phyloP scores from a whole-genome alignment of 306 rosid genomes.

The Biancaea sappan region DNA sequence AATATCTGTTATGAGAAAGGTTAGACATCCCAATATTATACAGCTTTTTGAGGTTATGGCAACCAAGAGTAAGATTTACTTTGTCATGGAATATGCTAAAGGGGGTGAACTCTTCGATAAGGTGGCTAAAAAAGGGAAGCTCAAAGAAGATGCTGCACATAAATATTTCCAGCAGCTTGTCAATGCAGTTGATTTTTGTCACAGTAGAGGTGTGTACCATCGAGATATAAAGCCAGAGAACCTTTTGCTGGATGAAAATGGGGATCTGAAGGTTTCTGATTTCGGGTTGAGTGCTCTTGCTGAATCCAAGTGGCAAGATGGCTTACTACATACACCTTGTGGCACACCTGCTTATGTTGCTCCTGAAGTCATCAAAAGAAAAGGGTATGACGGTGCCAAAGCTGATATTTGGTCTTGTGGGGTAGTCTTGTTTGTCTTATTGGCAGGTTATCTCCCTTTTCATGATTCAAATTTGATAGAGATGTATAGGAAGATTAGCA shows the following conservation, averaged over 20 bases:
- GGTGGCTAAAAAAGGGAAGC: slow-evolving; percentile 70
- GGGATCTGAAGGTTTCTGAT: slow-evolving; percentile 81
- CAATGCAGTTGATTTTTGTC: slow-evolving; percentile 83
- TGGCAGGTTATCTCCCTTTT: slow-evolving; percentile 91
- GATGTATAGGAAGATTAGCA: slow-evolving; percentile 84
- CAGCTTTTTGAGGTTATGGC: slow-evolving; percentile 91
- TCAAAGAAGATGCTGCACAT: slow-evolving; percentile 71
- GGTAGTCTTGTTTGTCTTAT: slow-evolving; percentile 73
- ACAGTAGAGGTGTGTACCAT: slow-evolving; percentile 89
- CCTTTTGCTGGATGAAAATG: slow-evolving; percentile 77
- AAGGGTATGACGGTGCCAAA: slow-evolving; percentile 90
- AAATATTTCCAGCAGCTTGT: slow-evolving; percentile 77
- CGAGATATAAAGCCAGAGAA: slow-evolving; percentile 93
- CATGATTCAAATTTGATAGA: slow-evolving; percentile 81
- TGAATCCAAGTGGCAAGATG: slow-evolving; percentile 62
- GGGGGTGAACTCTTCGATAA: slow-evolving; percentile 89
- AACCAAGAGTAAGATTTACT: slow-evolving; percentile 82
- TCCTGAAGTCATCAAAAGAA: slow-evolving; percentile 81
- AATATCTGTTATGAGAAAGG: slow-evolving; percentile 74
- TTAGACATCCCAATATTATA: slow-evolving; percentile 76
- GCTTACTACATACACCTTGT: slow-evolving; percentile 78
- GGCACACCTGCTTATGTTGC: slow-evolving; percentile 98
- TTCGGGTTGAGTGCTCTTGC: slow-evolving; percentile 87
- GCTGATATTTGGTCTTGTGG: slow-evolving; percentile 98
- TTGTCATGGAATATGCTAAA: slow-evolving; percentile 84